Evolutionary conservation across 2,329 filamentous ascomycete genomes (phyloP).

Genomic region (Alternaria sp.): DNA sequence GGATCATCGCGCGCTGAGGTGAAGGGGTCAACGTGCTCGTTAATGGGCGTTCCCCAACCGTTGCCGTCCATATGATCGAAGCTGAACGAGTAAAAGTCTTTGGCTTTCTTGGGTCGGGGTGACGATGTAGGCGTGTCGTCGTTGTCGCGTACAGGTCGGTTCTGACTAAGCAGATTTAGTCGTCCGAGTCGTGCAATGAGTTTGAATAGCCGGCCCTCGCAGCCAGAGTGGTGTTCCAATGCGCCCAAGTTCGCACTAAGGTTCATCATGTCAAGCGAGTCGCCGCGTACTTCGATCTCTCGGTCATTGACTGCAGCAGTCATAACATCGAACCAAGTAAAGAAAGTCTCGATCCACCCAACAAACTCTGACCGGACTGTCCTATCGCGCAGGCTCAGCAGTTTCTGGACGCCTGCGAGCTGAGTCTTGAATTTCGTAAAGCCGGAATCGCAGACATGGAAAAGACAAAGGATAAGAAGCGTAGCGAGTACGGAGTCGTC

Average conservation of each 20-base stretch:
- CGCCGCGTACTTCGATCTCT: constrained; percentile 77
- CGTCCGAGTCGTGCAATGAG: constrained; percentile 83
- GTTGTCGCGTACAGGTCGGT: constrained; percentile 56
- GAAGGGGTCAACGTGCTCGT: constrained; percentile 54
- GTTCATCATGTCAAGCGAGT: constrained; percentile 69
- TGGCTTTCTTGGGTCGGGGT: constrained; percentile 44
- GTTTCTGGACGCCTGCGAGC: constrained; percentile 90
- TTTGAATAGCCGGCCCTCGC: constrained; percentile 86
- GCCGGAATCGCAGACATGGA: constrained; percentile 91
- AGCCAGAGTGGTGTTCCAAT: constrained; percentile 85
- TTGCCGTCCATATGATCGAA: constrained; percentile 72
- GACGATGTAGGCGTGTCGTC: constrained; percentile 46
- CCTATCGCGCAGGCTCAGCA: constrained; percentile 77
- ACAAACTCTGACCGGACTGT: constrained; percentile 70
- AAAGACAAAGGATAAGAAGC: constrained; percentile 86
- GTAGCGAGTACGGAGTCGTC: constrained; percentile 90
- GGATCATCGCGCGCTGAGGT: constrained; percentile 63
- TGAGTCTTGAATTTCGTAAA: constrained; percentile 93
- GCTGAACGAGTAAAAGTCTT: constrained; percentile 62
- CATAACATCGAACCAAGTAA: constrained; percentile 94
- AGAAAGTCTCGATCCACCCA: constrained; percentile 90
- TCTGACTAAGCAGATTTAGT: constrained; percentile 83
- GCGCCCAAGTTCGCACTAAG: constrained; percentile 74
- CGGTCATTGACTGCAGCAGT: constrained; percentile 91
- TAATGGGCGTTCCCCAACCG: constrained; percentile 68